Evolutionary conservation across 208 protist species (phyloP).

Genomic region (Trypanosoma caninum): DNA sequence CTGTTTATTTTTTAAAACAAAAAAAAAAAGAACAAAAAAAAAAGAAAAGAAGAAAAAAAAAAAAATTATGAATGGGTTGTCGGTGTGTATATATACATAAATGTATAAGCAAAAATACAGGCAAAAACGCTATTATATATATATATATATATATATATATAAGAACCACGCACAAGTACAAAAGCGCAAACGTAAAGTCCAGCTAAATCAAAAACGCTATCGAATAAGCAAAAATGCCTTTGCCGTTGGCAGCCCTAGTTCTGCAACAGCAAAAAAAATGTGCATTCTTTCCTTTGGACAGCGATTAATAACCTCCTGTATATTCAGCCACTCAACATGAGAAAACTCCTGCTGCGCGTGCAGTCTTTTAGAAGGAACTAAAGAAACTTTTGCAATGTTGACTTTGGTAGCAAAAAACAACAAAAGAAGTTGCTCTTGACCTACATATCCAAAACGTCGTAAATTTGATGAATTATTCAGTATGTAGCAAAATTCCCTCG

Average conservation of each 20-base stretch:
- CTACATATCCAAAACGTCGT: constrained; percentile 58
- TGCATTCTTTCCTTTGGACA: constrained; percentile 49
- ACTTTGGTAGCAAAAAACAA: constrained; percentile 54
- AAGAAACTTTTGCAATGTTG: constrained; percentile 46
- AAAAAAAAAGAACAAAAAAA: not conserved
- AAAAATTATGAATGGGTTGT: constrained; percentile 10
- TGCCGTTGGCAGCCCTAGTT: constrained; percentile 37
- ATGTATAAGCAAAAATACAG: too few relatives aligned
- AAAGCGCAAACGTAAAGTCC: too few relatives aligned
- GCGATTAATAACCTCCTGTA: constrained; percentile 18
- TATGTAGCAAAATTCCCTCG: constrained; percentile 62
- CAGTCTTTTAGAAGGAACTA: constrained; percentile 49
- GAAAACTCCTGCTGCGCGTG: constrained; percentile 29
- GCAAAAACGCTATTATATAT: too few relatives aligned
- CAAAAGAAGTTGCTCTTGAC: constrained; percentile 72
- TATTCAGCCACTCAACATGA: constrained; percentile 25
- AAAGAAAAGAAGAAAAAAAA: constrained; percentile 4
- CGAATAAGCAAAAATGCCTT: constrained; percentile 29
- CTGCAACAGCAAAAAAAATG: constrained; percentile 51
- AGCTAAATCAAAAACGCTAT: constrained; percentile 3
- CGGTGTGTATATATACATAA: too few relatives aligned
- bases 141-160: too few relatives aligned
- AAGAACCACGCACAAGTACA: too few relatives aligned
- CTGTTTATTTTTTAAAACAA: not conserved
- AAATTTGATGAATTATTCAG: constrained; percentile 51